Conservation (phyloP, 192 early-diverging fungal genomes). For the Coemansia sp. region DNA sequence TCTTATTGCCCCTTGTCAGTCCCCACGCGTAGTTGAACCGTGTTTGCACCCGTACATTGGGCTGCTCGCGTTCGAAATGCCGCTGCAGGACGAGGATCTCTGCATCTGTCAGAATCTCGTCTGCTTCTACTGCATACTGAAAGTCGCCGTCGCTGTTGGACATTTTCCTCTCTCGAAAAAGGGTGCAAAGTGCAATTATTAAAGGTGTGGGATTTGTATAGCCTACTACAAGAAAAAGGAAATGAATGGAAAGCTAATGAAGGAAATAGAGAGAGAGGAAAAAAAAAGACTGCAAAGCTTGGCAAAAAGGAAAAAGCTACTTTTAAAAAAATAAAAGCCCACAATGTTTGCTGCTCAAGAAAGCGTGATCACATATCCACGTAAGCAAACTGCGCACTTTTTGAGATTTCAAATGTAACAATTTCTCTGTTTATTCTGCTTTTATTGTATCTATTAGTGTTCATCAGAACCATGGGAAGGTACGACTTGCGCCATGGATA, state of each 20-base stretch:
- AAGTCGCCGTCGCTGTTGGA: constrained; percentile 31
- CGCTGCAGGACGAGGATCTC: constrained; percentile 63
- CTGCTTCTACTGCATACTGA: constrained; percentile 52
- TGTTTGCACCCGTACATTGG: constrained; percentile 77
- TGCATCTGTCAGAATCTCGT: constrained; percentile 32
- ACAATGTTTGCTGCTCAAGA: neutral
- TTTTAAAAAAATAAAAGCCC: neutral
- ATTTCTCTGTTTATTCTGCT: neutral
- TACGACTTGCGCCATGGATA: constrained; percentile 1
- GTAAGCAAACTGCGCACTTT: neutral
- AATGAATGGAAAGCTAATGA: neutral
- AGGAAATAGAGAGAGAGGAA: neutral
- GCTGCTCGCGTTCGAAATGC: constrained; percentile 71
- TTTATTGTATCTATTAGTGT: neutral
- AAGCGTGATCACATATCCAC: neutral
- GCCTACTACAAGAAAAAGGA: neutral
- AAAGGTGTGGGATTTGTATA: neutral
- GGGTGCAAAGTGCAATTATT: neutral
- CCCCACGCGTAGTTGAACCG: constrained; percentile 99
- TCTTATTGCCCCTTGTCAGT: constrained; percentile 70
- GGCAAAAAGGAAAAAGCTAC: neutral
- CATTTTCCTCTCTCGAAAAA: constrained; percentile 1
- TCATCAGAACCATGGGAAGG: constrained; percentile 31
- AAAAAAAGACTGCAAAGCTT: neutral
- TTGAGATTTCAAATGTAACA: neutral